Base-by-base conservation (phyloP, 352 stramenopile species). In the Elongisporangium prolatum region DNA sequence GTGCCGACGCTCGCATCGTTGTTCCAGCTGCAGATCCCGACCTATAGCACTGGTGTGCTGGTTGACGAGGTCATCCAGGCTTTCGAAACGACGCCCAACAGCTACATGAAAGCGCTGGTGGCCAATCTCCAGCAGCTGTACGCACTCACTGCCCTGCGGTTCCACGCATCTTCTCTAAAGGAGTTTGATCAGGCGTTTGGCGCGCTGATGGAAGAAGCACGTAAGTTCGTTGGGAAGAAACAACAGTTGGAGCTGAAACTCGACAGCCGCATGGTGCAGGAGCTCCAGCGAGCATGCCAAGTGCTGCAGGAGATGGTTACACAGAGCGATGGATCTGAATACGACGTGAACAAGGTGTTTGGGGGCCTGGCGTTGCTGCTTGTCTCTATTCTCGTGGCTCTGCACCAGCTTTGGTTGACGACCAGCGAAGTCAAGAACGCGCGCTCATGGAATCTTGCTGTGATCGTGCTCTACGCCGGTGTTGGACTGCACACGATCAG, bases 1-100 rank as follows among this genome's bases (percentile, higher is more conserved):
- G 88, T 94, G 17, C 84, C 84, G n/a, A 96, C 86, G 4, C 78
- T 96, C 47, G 80, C 83, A 4, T 59, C 79, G 5, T 62, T 95
- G 0, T 89, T 95, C 54, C 80, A 80, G 11, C 57, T 96, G 5
- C 65, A 51, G 0, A 93, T 95, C 28, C 87, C 87, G 1, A 17
- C 64, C 0, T 74, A 79, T 47, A 95, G 77, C 51, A 93, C 79
- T 0, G 87, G 87, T 0, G 52, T 83, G 11, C n/a, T 93, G 14
- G 64, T 96, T 3, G 61, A 84, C 21, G 75, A 88, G 50, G 74
- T 89, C 21, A 59, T 93, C 0, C 59, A 59, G 20, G 68, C 70
- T 22, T 75, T 74, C 16, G 18, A 22, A 24, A 21, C 20, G 13
- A 25, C 10, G 0, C 25, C 56, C 13, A 22, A 17, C 5, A 11